Percentiles rank a stretch among this genome's conserved stretches.
Evolutionary conservation across 2,329 filamentous ascomycete genomes (phyloP).

Genomic region (Fusarium goolgardi): DNA sequence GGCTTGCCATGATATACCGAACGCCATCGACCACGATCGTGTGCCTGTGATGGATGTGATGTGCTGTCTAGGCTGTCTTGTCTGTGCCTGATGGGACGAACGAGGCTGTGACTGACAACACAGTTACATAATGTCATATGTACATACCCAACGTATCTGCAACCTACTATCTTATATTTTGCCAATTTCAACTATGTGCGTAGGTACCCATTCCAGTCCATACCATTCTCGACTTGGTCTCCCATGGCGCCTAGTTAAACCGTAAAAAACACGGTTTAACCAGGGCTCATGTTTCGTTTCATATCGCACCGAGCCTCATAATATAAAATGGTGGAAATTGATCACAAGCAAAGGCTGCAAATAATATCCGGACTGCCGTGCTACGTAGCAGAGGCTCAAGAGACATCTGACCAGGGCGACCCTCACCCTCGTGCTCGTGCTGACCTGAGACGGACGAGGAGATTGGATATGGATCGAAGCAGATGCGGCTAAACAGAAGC

Average conservation of each 20-base stretch:
- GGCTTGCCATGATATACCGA: conserved; percentile 43
- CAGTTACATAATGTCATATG: conserved; percentile 21
- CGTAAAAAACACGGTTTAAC: not conserved
- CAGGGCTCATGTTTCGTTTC: conserved; percentile 26
- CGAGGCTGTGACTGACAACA: conserved; percentile 15
- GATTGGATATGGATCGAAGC: conserved; percentile 42
- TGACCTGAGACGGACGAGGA: conserved; percentile 45
- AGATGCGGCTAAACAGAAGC: conserved; percentile 45
- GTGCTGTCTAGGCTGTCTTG: conserved; percentile 1
- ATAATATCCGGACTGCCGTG: not conserved
- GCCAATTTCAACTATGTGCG: conserved; percentile 30
- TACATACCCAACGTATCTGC: conserved; percentile 13
- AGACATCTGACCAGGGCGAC: conserved; percentile 29
- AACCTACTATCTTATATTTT: conserved; percentile 10
- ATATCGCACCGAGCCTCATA: conserved; percentile 22
- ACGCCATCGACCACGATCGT: conserved; percentile 8
- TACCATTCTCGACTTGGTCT: conserved; percentile 18
- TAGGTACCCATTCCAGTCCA: conserved; percentile 13
- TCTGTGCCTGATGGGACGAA: conserved; percentile 8
- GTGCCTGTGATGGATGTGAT: conserved; percentile 7
- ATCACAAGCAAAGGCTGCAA: not conserved
- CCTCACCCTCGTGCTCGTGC: conserved; percentile 32
- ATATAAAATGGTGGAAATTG: conserved; percentile 23
- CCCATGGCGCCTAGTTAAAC: conserved; percentile 18
- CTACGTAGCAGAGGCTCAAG: conserved; percentile 13